These are phyloP conservation scores for Ophiostoma triangulosporum DNA, from an alignment of 2,329 filamentous ascomycete species.

Conservation along the genomic window DNA sequence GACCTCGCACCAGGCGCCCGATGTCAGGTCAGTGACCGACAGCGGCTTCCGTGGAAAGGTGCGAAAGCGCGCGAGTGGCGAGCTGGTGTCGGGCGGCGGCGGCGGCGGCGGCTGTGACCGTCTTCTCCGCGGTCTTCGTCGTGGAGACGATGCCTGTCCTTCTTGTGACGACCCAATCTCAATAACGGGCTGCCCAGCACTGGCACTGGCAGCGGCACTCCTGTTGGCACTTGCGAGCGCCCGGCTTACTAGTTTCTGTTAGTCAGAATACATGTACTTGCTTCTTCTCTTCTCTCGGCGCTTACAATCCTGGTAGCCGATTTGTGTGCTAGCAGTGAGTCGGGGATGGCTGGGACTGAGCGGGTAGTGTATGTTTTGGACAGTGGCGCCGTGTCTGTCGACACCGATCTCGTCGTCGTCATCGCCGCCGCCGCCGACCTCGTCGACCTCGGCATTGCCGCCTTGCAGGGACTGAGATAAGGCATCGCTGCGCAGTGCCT, in stretches of 20 bases:
- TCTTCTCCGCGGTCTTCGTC: not conserved
- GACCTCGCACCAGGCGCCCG: slow-evolving; percentile 89
- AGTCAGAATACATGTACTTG: too few species aligned
- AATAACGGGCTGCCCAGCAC: not conserved
- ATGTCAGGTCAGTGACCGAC: slow-evolving; percentile 76
- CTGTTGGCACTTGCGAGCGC: not conserved
- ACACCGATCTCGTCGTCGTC: not conserved
- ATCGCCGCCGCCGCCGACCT: not conserved
- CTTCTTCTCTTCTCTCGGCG: slow-evolving; percentile 9
- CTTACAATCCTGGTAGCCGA: slow-evolving; percentile 42
- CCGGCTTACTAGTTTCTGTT: slow-evolving; percentile 22
- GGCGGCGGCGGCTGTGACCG: not conserved
- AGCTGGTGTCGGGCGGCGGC: slow-evolving; percentile 18
- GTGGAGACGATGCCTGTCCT: not conserved
- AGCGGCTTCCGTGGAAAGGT: slow-evolving; percentile 64
- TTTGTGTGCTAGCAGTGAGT: slow-evolving; percentile 4
- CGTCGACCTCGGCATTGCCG: not conserved
- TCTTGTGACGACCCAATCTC: not conserved
- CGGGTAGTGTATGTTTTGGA: not conserved
- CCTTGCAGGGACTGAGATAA: slow-evolving; percentile 6
- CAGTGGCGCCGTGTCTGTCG: not conserved
- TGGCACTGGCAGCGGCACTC: not conserved
- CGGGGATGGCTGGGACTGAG: not conserved
- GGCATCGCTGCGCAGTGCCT: not conserved
- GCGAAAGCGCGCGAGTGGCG: slow-evolving; percentile 67